phyloP scores from a whole-genome alignment of 257 asterid species.

The Solanum chiquidenum region DNA sequence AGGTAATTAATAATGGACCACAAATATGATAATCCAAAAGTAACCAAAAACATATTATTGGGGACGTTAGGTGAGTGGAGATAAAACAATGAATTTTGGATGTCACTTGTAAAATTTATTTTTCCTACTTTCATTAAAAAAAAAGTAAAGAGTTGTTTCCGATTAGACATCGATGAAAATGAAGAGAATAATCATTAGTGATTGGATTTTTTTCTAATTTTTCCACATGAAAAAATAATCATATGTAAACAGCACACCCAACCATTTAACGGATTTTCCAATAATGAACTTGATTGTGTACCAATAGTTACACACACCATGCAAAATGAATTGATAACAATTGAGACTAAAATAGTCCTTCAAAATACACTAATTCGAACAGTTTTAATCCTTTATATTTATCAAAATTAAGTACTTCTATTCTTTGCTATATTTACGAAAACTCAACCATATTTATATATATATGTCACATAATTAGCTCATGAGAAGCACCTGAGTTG shows the following conservation, averaged over 20 bases:
- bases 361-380: not conserved
- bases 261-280: not conserved
- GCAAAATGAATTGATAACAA: not conserved
- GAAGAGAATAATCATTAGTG: not conserved
- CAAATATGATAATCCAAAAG: not conserved
- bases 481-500: not conserved
- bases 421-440: too few species aligned
- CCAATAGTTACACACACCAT: not conserved
- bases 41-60: not conserved
- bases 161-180: not conserved
- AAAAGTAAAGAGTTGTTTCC: too few species aligned
- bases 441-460: not conserved
- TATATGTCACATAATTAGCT: not conserved
- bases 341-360: not conserved
- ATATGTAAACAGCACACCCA: not conserved
- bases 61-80: not conserved
- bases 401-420: not conserved
- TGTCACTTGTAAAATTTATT: not conserved
- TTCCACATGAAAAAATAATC: not conserved
- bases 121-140: not conserved
- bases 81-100: not conserved
- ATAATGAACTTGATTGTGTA: not conserved
- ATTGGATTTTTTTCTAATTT: not conserved
- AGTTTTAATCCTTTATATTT: not conserved
- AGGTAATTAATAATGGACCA: not conserved